phyloP scores from a whole-genome alignment of 306 rosid species.

The Benincasa hispida region DNA sequence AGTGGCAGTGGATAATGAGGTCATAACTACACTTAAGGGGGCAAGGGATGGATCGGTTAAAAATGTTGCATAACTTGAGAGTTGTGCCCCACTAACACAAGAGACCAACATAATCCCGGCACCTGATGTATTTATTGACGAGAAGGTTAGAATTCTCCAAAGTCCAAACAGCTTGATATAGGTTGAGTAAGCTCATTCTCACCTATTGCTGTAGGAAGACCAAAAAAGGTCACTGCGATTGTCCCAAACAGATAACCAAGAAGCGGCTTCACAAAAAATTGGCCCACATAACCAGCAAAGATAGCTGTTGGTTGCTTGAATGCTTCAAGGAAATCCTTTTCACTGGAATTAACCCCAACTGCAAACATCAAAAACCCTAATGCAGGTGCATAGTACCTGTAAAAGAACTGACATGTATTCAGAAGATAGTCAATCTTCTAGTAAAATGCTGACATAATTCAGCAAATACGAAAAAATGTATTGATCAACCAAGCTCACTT shows the following conservation, averaged over 20 bases:
- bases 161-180: constrained; percentile 4
- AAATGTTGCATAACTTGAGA: constrained; percentile 83
- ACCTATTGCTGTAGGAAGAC: constrained; percentile 80
- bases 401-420: background rate
- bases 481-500: background rate
- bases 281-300: constrained; percentile 73
- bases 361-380: constrained; percentile 96
- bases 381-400: constrained; percentile 93
- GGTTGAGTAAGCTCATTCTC: constrained; percentile 18
- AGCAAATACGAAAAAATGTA: background rate
- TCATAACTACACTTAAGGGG: constrained; percentile 90
- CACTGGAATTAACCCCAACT: constrained; percentile 92
- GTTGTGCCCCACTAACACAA: constrained; percentile 97
- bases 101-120: constrained; percentile 88
- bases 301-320: constrained; percentile 67
- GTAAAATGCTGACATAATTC: background rate
- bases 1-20: constrained; percentile 84
- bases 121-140: constrained; percentile 39
- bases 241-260: constrained; percentile 77
- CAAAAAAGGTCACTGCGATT: constrained; percentile 41
- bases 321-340: constrained; percentile 77
- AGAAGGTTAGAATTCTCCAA: constrained; percentile 20
- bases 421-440: background rate
- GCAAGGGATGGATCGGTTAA: constrained; percentile 83
- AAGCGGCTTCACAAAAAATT: constrained; percentile 68